Evolutionary conservation across 352 stramenopile genomes (phyloP).

Genomic region (Globisporangium middletonii): DNA sequence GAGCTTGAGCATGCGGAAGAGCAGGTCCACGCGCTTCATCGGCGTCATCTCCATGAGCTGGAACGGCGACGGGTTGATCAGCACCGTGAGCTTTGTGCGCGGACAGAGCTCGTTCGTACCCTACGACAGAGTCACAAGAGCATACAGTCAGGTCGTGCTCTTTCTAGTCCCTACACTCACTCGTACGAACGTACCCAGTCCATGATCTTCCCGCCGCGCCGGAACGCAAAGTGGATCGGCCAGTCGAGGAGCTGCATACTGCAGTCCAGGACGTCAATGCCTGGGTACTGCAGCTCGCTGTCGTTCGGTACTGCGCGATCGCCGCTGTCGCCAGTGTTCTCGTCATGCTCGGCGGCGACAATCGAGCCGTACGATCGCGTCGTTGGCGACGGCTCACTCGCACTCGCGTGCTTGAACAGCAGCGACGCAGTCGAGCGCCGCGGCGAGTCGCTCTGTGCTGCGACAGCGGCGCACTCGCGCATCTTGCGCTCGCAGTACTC

Average conservation of each 20-base stretch:
- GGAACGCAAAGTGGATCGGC: conserved; percentile 65
- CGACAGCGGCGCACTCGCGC: conserved; percentile 10
- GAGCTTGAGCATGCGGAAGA: conserved; percentile 88
- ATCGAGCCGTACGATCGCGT: conserved; percentile 1
- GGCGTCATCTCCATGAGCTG: conserved; percentile 82
- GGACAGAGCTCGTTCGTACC: conserved; percentile 59
- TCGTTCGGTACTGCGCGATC: neutral
- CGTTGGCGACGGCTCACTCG: conserved; percentile 11
- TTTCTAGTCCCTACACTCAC: neutral
- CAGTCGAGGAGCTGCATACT: conserved; percentile 29
- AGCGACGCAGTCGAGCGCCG: conserved; percentile 18
- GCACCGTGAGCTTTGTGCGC: conserved; percentile 59
- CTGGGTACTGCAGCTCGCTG: conserved; percentile 7
- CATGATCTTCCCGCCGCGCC: conserved; percentile 67
- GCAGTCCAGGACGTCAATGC: conserved; percentile 11
- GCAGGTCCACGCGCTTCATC: conserved; percentile 75
- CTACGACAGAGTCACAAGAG: conserved; percentile 6
- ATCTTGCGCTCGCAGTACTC: conserved; percentile 45
- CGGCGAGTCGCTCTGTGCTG: neutral
- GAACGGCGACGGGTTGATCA: conserved; percentile 74
- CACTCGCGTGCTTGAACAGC: conserved; percentile 18
- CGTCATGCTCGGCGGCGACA: neutral
- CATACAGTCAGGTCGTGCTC: too few species aligned
- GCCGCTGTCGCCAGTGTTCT: too few species aligned
- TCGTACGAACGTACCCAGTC: conserved; percentile 38